Conservation (phyloP, 2,329 filamentous ascomycete genomes). For the Dothideomycetidae sp. region DNA sequence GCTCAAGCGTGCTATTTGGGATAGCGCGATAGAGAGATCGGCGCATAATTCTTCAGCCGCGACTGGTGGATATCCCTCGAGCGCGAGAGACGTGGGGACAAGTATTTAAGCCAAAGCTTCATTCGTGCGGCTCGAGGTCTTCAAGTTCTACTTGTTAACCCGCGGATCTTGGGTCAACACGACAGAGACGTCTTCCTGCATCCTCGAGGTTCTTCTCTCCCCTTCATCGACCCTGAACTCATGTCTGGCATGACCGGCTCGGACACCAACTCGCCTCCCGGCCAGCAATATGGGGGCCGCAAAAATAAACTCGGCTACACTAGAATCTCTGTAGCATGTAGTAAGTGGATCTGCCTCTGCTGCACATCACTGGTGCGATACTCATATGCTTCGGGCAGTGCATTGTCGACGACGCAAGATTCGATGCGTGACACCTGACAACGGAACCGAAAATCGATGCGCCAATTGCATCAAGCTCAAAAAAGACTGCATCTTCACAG, state of each 20-base stretch:
- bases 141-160: too few species aligned
- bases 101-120: too few species aligned
- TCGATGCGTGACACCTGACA: slow-evolving; percentile 63
- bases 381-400: slow-evolving; percentile 28
- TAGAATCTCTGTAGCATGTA: slow-evolving; percentile 85
- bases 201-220: not conserved
- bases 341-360: slow-evolving; percentile 45
- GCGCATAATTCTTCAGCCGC: too few species aligned
- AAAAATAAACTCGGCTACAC: slow-evolving; percentile 91
- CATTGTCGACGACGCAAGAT: slow-evolving; percentile 92
- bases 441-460: slow-evolving; percentile 63
- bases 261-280: slow-evolving; percentile 2
- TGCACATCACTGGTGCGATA: slow-evolving; percentile 8
- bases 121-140: too few species aligned
- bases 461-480: slow-evolving; percentile 87
- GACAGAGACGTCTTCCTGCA: not conserved
- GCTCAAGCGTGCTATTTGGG: too few species aligned
- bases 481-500: slow-evolving; percentile 86
- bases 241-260: not conserved
- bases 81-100: too few species aligned
- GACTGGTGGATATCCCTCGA: too few species aligned
- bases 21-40: too few species aligned
- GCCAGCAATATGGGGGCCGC: slow-evolving; percentile 7
- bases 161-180: too few species aligned
- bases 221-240: not conserved